These are phyloP conservation scores for Aspergillus sclerotiicarbonarius DNA, from an alignment of 495 filamentous ascomycete genomes.

Conservation along the genomic window DNA sequence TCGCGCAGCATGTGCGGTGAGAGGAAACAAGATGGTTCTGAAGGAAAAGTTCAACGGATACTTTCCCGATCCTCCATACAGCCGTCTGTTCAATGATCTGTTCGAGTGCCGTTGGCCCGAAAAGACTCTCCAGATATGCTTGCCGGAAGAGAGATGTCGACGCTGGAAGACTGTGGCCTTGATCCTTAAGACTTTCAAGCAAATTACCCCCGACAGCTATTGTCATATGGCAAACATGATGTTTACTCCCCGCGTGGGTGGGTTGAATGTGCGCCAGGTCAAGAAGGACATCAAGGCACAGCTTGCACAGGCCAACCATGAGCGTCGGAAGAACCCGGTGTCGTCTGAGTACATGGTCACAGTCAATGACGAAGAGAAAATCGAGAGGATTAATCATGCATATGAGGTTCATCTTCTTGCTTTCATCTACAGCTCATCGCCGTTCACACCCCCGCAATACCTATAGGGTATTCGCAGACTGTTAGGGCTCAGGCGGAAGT, in stretches of 20 bases:
- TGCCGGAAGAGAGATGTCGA: conserved; percentile 22
- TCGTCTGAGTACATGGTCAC: neutral
- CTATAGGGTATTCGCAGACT: neutral
- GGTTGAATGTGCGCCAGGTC: conserved; percentile 26
- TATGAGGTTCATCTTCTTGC: neutral
- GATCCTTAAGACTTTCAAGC: conserved; percentile 30
- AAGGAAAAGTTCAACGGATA: conserved; percentile 23
- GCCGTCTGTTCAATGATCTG: conserved; percentile 22
- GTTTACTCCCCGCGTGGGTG: conserved; percentile 14
- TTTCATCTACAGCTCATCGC: conserved; percentile 1
- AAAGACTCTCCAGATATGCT: conserved; percentile 21
- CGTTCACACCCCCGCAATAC: neutral
- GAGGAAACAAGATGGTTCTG: conserved; percentile 14
- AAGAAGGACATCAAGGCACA: conserved; percentile 4
- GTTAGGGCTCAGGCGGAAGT: too few relatives aligned
- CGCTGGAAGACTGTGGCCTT: conserved; percentile 33
- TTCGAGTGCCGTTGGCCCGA: conserved; percentile 14
- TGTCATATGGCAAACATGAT: conserved; percentile 18
- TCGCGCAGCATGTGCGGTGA: conserved; percentile 13
- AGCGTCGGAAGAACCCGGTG: neutral
- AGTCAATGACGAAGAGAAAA: neutral
- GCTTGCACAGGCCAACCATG: neutral
- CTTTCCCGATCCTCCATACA: conserved; percentile 6
- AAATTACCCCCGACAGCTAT: conserved; percentile 24
- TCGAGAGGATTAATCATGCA: conserved; percentile 1